phyloP scores from a whole-genome alignment of 768 basidiomycete species.

The Gymnopilus dilepis region DNA sequence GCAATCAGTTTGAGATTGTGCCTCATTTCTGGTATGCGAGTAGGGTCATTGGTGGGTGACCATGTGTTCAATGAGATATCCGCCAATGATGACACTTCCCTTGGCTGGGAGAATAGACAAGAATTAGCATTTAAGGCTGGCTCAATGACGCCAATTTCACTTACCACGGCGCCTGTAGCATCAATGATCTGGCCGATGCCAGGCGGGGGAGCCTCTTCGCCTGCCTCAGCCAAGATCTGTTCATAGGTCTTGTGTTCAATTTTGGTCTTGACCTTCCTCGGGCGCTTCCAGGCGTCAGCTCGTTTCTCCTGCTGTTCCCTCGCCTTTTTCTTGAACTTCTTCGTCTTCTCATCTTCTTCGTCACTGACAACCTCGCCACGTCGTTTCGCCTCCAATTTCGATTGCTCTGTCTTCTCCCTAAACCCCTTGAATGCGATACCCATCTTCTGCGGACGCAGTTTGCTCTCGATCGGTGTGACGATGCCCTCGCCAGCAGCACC shows the following conservation, averaged over 20 bases:
- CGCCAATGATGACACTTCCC: constrained; percentile 85
- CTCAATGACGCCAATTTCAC: constrained; percentile 33
- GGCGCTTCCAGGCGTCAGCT: constrained; percentile 85
- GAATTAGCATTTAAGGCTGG: constrained; percentile 8
- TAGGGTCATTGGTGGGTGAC: constrained; percentile 87
- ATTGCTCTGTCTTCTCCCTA: constrained; percentile 86
- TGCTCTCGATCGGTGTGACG: constrained; percentile 85
- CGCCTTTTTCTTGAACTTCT: constrained; percentile 56
- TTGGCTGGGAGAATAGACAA: constrained; percentile 55
- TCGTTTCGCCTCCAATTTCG: constrained; percentile 78
- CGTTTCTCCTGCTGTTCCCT: constrained; percentile 61
- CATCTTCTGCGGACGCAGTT: constrained; percentile 82
- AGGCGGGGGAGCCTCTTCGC: constrained; percentile 54
- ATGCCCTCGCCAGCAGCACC: constrained; percentile 81
- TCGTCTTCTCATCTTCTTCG: constrained; percentile 62
- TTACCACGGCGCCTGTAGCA: constrained; percentile 89
- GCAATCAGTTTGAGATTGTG: constrained; percentile 92
- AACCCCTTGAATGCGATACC: constrained; percentile 90
- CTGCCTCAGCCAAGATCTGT: constrained; percentile 89
- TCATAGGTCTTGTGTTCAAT: constrained; percentile 97
- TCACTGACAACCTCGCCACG: constrained; percentile 78
- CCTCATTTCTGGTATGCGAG: constrained; percentile 93
- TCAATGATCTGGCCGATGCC: constrained; percentile 91
- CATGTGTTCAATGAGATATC: constrained; percentile 78
- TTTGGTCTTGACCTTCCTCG: constrained; percentile 83